Evolutionary conservation across 202 grass and related monocot genomes (phyloP), one percentile per base, ranked within the genome.

Genomic region (Zizania palustris): DNA sequence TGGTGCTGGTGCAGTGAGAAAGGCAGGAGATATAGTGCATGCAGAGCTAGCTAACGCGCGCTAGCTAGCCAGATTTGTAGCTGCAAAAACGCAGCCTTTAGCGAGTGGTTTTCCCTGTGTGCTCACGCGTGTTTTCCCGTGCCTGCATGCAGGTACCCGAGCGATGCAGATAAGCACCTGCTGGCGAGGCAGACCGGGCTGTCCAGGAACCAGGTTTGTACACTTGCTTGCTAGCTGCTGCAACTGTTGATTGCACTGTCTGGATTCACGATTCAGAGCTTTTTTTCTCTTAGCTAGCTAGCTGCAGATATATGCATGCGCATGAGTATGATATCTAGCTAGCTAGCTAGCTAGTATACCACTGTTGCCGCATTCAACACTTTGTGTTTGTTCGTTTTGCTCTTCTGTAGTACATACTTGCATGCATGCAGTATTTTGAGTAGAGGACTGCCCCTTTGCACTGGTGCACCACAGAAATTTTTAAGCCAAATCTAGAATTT

Each of bases 101-200:
- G 48, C 13, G 10, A 53, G 71, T 45, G 81, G 41, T 72, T 88
- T 66, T 38, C 41, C 18, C 11, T 53, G 3, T 18, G 48, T 51
- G 60, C 78, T 73, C 58, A 73, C 19, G 50, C 66, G 63, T 81
- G 53, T 36, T 74, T 65, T 49, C 11, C 63, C 62, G 82, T 90
- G 80, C 53, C 78, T 21, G 51, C 51, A 18, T 54, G 51, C 81
- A 99, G 96, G 85, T 99, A 99, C 85, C 96, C 96, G 33, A 99
- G 92, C 87, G 96, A 99, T 86, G 96, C 96, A 49, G 96, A 99
- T 99, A 99, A 99, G 81, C 96, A 96, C 85, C 84, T 99, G 85
- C 77, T 99, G 92, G 92, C 96, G 60, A 90, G 96, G 71, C 96
- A 99, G 89, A 99, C 96, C 56, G 96, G 96, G 72, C 80, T 99